Conservation (phyloP, 495 filamentous ascomycete genomes). For the Amphirosellinia nigrospora region DNA sequence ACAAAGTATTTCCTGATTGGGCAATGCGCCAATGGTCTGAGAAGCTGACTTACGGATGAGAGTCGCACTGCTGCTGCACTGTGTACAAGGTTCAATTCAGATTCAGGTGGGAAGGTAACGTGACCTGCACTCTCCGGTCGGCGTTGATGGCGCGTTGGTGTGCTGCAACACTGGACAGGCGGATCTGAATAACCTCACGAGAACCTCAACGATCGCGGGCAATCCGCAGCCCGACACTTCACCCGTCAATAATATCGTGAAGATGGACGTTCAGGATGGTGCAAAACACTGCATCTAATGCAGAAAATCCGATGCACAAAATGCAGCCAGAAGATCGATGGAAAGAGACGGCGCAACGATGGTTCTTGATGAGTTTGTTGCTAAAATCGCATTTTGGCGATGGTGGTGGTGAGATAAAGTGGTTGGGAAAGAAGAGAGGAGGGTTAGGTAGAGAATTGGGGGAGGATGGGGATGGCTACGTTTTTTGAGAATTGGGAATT, state of each 20-base stretch:
- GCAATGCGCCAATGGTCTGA: constrained; percentile 1
- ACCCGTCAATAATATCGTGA: constrained; percentile 27
- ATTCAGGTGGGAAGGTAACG: constrained; percentile 35
- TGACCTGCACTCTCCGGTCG: constrained; percentile 47
- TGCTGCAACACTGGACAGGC: constrained; percentile 37
- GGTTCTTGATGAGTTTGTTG: constrained; percentile 58
- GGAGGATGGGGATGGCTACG: constrained; percentile 54
- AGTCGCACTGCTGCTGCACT: background rate
- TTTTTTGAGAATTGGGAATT: constrained; percentile 50
- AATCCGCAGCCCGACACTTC: constrained; percentile 16
- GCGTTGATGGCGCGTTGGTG: constrained; percentile 25
- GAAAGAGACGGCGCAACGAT: constrained; percentile 33
- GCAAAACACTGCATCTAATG: constrained; percentile 35
- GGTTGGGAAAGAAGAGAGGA: constrained; percentile 53
- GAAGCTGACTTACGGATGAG: constrained; percentile 14
- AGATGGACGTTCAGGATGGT: constrained; percentile 27
- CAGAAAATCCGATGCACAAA: constrained; percentile 38
- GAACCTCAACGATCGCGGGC: constrained; percentile 30
- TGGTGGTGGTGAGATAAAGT: constrained; percentile 38
- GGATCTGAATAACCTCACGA: constrained; percentile 55
- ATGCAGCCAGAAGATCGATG: constrained; percentile 42
- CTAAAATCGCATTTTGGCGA: constrained; percentile 26
- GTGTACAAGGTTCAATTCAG: constrained; percentile 14
- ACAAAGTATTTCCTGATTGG: constrained; percentile 10
- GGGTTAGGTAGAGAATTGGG: constrained; percentile 43